Conservation (phyloP, 2,329 filamentous ascomycete species). For the Scorias spongiosa region DNA sequence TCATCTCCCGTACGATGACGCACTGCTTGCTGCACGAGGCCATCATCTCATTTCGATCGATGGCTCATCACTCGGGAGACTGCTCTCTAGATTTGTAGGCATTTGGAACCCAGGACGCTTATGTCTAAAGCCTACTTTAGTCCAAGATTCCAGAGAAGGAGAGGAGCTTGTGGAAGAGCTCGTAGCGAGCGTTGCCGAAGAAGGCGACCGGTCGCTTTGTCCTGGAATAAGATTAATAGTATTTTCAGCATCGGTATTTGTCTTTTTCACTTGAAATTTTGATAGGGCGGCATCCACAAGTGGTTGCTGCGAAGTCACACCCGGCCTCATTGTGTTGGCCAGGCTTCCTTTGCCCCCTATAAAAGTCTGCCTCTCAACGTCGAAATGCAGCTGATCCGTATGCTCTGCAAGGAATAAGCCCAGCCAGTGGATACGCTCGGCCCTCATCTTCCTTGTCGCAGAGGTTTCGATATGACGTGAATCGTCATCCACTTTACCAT, state of each 20-base stretch:
- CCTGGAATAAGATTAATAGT: not conserved
- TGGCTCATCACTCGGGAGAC: not conserved
- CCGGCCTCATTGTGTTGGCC: no score
- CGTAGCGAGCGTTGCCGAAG: not conserved
- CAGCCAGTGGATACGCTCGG: conserved; percentile 13
- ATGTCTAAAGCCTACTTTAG: not conserved
- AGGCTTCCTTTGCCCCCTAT: not conserved
- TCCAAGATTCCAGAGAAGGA: not conserved
- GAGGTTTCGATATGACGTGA: conserved; percentile 51
- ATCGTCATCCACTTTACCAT: conserved; percentile 48
- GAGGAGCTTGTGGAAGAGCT: not conserved
- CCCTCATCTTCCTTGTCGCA: conserved; percentile 11
- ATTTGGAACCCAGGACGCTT: not conserved
- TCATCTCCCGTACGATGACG: not conserved
- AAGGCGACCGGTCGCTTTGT: not conserved
- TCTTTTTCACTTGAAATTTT: no score
- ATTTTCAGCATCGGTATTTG: no score
- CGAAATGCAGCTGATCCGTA: conserved; percentile 9
- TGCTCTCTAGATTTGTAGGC: not conserved
- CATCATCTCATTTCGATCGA: not conserved
- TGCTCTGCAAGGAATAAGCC: conserved; percentile 14
- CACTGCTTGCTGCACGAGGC: not conserved
- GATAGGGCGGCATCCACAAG: no score
- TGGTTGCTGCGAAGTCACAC: no score
- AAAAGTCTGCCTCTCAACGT: conserved; percentile 8